phyloP scores from a whole-genome alignment of 2,329 filamentous ascomycete genomes.

The Fusarium continuum region DNA sequence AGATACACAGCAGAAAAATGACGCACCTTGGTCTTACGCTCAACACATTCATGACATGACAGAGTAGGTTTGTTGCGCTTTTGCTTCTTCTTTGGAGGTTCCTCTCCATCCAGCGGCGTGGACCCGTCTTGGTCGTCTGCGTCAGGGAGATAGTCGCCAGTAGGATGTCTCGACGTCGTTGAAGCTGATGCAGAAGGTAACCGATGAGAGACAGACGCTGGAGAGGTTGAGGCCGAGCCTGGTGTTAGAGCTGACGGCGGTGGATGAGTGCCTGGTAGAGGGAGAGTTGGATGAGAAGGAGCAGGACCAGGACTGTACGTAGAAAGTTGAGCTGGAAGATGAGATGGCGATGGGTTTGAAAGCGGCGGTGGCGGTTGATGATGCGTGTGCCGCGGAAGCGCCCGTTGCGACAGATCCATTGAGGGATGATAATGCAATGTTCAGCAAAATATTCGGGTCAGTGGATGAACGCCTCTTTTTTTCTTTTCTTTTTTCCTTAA shows the following conservation, averaged over 20 bases:
- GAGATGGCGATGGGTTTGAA: slow-evolving; percentile 32
- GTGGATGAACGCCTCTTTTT: slow-evolving; percentile 13
- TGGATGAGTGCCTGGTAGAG: slow-evolving; percentile 28
- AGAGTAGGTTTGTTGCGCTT: slow-evolving; percentile 86
- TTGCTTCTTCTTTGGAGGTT: slow-evolving; percentile 73
- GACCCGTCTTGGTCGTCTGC: slow-evolving; percentile 36
- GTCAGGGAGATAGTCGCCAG: slow-evolving; percentile 32
- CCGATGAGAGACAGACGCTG: slow-evolving; percentile 40
- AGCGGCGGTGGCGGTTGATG: slow-evolving; percentile 29
- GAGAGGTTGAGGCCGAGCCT: slow-evolving; percentile 43
- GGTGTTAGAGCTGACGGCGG: slow-evolving; percentile 41
- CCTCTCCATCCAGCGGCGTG: slow-evolving; percentile 42
- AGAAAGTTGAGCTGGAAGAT: slow-evolving; percentile 31
- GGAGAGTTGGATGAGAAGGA: slow-evolving; percentile 22
- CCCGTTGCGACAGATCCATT: slow-evolving; percentile 45
- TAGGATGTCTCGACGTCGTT: slow-evolving; percentile 25
- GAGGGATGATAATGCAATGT: slow-evolving; percentile 11
- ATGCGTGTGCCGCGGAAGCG: slow-evolving; percentile 40
- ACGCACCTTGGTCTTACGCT: slow-evolving; percentile 79
- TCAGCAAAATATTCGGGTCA: slow-evolving; percentile 16
- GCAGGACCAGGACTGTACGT: slow-evolving; percentile 32
- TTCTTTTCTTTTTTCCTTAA: too few species aligned
- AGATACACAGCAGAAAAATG: slow-evolving; percentile 7
- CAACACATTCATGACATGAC: slow-evolving; percentile 82
- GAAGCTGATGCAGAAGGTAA: slow-evolving; percentile 37